Base-by-base conservation (phyloP, 129 eudicot genomes). In the Smallanthus sonchifolius region DNA sequence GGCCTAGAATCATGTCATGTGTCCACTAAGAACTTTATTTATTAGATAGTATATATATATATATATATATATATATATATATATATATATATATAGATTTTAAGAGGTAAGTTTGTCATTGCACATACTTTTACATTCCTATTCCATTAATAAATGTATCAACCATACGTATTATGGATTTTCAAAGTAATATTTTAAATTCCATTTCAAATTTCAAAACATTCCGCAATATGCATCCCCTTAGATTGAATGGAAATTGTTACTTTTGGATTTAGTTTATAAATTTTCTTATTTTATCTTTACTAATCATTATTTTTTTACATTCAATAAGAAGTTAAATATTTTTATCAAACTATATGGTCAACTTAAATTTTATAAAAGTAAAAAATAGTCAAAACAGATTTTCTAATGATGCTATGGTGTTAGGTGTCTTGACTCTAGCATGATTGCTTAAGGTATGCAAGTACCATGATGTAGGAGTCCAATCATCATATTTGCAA, bases 381-480 rank as follows among this genome's bases (percentile, higher is more conserved):
- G n/a, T 7, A 47, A 44, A 30, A 45, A 15, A 51, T 30, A 49
- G 28, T 47, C 30, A 45, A 70, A 62, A 34, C 36, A 36, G 9
- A n/a, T 70, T 55, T 36, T 10, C 10, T 14, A 30, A 43, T 45
- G 59, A 28, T 45, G 35, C 70, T 65, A 19, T 19, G 7, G 71
- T 64, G 66, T 19, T 15, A 40, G 7, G 71, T 64, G 66, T 19
- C 36, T 72, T 30, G 5, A 10, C 6, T 8, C 44, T 72, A 52
- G 36, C 55, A 78, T 60, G 82, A 78, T 78, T 78, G 64, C 70
- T 61, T 45, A 44, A 72, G 40, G 68, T 65, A 32, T 72, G 78
- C 78, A 72, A 78, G 14, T 17, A 78, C 64, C 65, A 78, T 60
- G 72, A 78, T 61, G 43, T n/a, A 57, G 6, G 10, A 60, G 39